Evolutionary conservation across 495 filamentous ascomycete species (phyloP).

Genomic region (Chlorociboria aeruginascens): DNA sequence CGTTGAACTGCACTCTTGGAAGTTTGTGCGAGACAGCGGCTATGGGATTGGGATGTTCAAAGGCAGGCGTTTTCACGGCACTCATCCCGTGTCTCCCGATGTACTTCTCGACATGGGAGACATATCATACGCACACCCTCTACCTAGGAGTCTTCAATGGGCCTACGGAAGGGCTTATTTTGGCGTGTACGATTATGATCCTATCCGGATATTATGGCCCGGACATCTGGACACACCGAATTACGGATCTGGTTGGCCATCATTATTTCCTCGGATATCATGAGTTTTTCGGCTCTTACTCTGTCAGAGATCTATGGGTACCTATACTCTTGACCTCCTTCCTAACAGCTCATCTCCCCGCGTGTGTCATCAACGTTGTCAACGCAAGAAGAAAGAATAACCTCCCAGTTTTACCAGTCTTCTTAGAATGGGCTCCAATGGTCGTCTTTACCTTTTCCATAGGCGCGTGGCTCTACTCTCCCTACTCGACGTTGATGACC

Average conservation of each 20-base stretch:
- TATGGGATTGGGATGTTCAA: constrained; percentile 75
- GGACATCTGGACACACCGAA: constrained; percentile 67
- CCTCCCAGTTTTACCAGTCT: constrained; percentile 70
- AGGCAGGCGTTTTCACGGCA: constrained; percentile 80
- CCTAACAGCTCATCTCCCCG: constrained; percentile 70
- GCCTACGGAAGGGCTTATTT: constrained; percentile 86
- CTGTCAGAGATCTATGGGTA: constrained; percentile 72
- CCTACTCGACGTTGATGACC: constrained; percentile 63
- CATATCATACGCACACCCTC: constrained; percentile 94
- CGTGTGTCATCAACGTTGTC: constrained; percentile 69
- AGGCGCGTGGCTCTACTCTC: constrained; percentile 76
- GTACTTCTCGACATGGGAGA: constrained; percentile 99
- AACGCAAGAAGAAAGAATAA: constrained; percentile 58
- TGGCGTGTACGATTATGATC: constrained; percentile 77
- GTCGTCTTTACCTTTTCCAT: constrained; percentile 60
- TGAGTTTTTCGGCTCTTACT: constrained; percentile 21
- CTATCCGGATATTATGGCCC: constrained; percentile 80
- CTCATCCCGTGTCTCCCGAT: constrained; percentile 86
- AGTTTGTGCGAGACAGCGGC: constrained; percentile 81
- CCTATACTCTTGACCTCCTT: constrained; percentile 60
- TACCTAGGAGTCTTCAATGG: constrained; percentile 97
- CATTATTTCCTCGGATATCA: constrained; percentile 31
- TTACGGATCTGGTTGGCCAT: constrained; percentile 52
- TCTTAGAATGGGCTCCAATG: constrained; percentile 94
- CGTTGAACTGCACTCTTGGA: constrained; percentile 87